These are phyloP conservation scores for Middelhovenomyces tepae DNA, from an alignment of 805 yeast species.

Conservation along the genomic window DNA sequence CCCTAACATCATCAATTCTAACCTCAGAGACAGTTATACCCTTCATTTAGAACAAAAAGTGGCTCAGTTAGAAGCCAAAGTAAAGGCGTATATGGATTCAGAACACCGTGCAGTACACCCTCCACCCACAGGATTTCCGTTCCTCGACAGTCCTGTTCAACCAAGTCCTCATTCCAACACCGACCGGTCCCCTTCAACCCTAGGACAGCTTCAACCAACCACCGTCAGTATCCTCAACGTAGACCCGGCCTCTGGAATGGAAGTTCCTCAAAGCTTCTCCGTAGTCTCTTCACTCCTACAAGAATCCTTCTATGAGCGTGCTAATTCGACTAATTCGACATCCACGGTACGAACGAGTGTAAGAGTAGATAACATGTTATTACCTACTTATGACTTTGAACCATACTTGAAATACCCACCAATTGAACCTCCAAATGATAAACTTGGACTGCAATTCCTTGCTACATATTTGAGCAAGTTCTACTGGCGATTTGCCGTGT, in stretches of 20 bases:
- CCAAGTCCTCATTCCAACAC: slow-evolving; percentile 17
- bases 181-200: slow-evolving; percentile 27
- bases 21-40: slow-evolving; percentile 43
- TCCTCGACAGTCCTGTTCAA: background rate
- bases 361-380: slow-evolving; percentile 9
- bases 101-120: slow-evolving; percentile 25
- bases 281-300: slow-evolving; percentile 21
- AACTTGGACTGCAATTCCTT: slow-evolving; percentile 11
- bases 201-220: slow-evolving; percentile 1
- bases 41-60: slow-evolving; percentile 47
- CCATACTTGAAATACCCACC: slow-evolving; percentile 15
- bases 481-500: slow-evolving; percentile 15
- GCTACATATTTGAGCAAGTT: slow-evolving; percentile 11
- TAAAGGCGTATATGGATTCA: slow-evolving; percentile 14
- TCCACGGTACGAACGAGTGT: slow-evolving; percentile 1
- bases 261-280: slow-evolving; percentile 21
- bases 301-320: slow-evolving; percentile 17
- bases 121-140: slow-evolving; percentile 25
- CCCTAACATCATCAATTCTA: background rate
- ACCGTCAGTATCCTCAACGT: slow-evolving; percentile 18
- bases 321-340: background rate
- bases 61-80: slow-evolving; percentile 39
- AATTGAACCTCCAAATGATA: slow-evolving; percentile 12
- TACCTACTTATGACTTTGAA: slow-evolving; percentile 14
- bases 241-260: slow-evolving; percentile 14